phyloP scores from a whole-genome alignment of 352 stramenopile species.

The Pythium sp. region DNA sequence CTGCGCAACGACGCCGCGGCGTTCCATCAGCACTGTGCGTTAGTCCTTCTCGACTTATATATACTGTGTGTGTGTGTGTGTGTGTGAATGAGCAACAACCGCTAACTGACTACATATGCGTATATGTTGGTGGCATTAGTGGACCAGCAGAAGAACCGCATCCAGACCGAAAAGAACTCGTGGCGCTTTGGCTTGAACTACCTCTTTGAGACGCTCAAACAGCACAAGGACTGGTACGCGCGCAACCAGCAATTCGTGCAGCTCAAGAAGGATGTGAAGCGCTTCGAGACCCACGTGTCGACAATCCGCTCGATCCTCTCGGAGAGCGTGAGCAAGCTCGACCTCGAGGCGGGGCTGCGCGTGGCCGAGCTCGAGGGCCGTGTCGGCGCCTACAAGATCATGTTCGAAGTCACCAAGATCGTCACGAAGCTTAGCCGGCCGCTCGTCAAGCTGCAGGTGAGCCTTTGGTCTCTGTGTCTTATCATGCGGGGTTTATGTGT shows the following conservation, averaged over 20 bases:
- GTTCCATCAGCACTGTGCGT: conserved; percentile 75
- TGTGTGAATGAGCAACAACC: not conserved
- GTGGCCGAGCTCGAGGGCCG: conserved; percentile 81
- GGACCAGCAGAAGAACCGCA: conserved; percentile 63
- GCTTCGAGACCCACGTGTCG: conserved; percentile 72
- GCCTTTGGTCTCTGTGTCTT: not conserved
- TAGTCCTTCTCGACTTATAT: not conserved
- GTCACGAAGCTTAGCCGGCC: conserved; percentile 80
- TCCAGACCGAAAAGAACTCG: conserved; percentile 84
- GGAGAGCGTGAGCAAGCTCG: conserved; percentile 81
- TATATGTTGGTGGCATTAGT: conserved; percentile 30
- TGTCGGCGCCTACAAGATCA: conserved; percentile 85
- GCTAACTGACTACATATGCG: not conserved
- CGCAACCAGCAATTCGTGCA: conserved; percentile 89
- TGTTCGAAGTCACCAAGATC: conserved; percentile 90
- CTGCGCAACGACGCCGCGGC: conserved; percentile 73
- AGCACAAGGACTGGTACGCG: conserved; percentile 88
- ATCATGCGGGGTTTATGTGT: not conserved
- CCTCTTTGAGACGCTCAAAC: conserved; percentile 86
- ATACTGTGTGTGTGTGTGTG: not conserved
- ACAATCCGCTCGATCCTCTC: conserved; percentile 69
- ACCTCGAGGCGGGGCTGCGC: conserved; percentile 78
- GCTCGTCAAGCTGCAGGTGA: conserved; percentile 70
- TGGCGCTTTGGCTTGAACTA: conserved; percentile 89
- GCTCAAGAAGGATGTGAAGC: conserved; percentile 79